These are phyloP conservation scores for Canna indica DNA, from an alignment of 176 grass and related monocot genomes.

Conservation along the genomic window DNA sequence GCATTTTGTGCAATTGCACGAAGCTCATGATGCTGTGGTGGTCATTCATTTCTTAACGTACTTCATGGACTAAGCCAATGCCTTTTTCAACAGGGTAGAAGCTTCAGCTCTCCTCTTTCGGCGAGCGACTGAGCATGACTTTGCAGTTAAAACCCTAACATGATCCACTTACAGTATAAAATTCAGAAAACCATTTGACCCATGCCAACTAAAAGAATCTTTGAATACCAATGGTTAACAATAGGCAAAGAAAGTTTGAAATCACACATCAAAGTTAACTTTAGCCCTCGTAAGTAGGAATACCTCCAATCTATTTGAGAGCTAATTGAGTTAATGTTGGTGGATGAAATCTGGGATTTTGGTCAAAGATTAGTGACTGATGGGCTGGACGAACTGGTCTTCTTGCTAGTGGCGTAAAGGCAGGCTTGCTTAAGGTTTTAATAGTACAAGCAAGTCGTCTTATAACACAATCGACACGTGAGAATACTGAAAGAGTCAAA, in stretches of 20 bases:
- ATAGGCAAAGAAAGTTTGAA: background rate
- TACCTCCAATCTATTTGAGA: too few species aligned
- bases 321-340: too few species aligned
- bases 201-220: background rate
- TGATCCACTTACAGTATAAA: background rate
- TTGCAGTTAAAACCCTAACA: slow-evolving; percentile 38
- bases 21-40: background rate
- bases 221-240: background rate
- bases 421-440: too few species aligned
- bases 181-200: background rate
- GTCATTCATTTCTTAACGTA: background rate
- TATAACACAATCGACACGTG: too few species aligned
- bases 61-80: slow-evolving; percentile 16
- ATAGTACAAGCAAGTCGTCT: too few species aligned
- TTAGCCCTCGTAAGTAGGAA: too few species aligned
- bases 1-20: background rate
- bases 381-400: too few species aligned
- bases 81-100: slow-evolving; percentile 77
- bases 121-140: slow-evolving; percentile 63
- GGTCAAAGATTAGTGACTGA: too few species aligned
- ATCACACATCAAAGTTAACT: background rate
- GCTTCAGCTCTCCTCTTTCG: slow-evolving; percentile 83
- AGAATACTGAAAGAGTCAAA: too few species aligned
- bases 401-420: too few species aligned
- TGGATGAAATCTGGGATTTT: too few species aligned